A percentile compares a stretch with the other conserved stretches of the same genome.
Evolutionary conservation across 106 monocot species (phyloP).

Genomic region (Hemerocallis citrina): DNA sequence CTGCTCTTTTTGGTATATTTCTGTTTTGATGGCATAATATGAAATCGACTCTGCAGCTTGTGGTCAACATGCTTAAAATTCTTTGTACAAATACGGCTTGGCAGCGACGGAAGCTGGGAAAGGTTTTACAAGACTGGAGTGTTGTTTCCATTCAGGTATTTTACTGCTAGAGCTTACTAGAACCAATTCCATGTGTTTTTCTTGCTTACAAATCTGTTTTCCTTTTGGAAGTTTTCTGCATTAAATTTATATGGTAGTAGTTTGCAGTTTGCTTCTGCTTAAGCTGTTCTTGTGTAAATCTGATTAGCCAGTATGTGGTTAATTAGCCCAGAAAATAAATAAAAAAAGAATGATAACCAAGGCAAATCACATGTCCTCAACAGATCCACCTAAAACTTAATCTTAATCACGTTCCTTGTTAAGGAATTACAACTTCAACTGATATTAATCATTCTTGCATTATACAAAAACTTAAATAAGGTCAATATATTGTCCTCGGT

Average conservation of each 20-base stretch:
- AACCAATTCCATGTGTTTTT: background rate
- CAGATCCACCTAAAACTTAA: too few species aligned
- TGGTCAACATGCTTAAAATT: constrained; percentile 85
- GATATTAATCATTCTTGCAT: too few species aligned
- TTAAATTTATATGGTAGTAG: background rate
- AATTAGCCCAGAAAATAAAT: too few species aligned
- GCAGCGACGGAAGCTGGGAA: constrained; percentile 96
- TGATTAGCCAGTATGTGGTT: too few species aligned
- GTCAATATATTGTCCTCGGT: too few species aligned
- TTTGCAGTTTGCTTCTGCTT: background rate
- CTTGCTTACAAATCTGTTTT: background rate
- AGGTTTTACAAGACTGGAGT: constrained; percentile 94
- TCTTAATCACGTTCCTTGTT: too few species aligned
- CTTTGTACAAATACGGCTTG: constrained; percentile 92
- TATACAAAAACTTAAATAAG: too few species aligned
- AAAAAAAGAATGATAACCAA: too few species aligned
- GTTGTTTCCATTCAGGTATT: constrained; percentile 69
- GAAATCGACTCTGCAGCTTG: constrained; percentile 35
- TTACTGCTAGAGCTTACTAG: background rate
- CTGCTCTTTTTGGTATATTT: background rate
- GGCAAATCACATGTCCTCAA: too few species aligned
- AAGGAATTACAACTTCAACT: too few species aligned
- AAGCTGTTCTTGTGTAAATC: background rate
- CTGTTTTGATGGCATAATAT: too few species aligned
- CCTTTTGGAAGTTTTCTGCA: background rate